phyloP scores from a whole-genome alignment of 2,329 filamentous ascomycete genomes.

The Aaosphaeria arxii region DNA sequence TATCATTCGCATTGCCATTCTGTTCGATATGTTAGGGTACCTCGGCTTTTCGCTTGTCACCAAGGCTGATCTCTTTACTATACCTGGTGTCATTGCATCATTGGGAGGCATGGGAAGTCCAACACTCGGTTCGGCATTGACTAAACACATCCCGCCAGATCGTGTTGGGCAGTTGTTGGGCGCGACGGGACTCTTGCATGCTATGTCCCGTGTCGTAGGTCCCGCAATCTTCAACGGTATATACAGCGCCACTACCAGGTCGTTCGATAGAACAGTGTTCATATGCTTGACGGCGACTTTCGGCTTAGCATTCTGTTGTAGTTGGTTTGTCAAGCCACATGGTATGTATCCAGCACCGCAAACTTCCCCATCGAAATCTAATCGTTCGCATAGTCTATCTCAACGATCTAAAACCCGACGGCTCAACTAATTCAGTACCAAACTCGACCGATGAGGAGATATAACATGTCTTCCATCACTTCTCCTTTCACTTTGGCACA shows the following conservation, averaged over 20 bases:
- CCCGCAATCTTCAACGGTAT: slow-evolving; percentile 83
- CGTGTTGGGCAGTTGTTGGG: slow-evolving; percentile 84
- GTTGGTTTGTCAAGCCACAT: slow-evolving; percentile 69
- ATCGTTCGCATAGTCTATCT: no score
- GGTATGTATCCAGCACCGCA: slow-evolving; percentile 53
- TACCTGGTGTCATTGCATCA: slow-evolving; percentile 69
- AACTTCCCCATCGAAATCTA: no score
- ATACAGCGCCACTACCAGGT: slow-evolving; percentile 76
- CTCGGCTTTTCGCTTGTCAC: slow-evolving; percentile 69
- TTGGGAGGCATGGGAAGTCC: slow-evolving; percentile 83
- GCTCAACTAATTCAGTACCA: no score
- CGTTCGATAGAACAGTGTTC: slow-evolving; percentile 79
- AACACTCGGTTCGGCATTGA: slow-evolving; percentile 78
- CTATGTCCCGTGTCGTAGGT: slow-evolving; percentile 72
- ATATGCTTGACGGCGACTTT: slow-evolving; percentile 69
- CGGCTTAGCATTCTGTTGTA: slow-evolving; percentile 61
- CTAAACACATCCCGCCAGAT: slow-evolving; percentile 85
- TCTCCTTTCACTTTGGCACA: no score
- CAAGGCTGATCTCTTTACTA: slow-evolving; percentile 62
- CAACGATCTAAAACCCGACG: no score
- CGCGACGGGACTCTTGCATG: slow-evolving; percentile 81
- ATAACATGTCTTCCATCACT: no score
- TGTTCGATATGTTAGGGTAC: slow-evolving; percentile 74
- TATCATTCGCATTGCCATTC: slow-evolving; percentile 70
- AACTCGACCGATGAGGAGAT: neutral